phyloP scores from a whole-genome alignment of 2,329 filamentous ascomycete genomes.

The Zarea fungicola region DNA sequence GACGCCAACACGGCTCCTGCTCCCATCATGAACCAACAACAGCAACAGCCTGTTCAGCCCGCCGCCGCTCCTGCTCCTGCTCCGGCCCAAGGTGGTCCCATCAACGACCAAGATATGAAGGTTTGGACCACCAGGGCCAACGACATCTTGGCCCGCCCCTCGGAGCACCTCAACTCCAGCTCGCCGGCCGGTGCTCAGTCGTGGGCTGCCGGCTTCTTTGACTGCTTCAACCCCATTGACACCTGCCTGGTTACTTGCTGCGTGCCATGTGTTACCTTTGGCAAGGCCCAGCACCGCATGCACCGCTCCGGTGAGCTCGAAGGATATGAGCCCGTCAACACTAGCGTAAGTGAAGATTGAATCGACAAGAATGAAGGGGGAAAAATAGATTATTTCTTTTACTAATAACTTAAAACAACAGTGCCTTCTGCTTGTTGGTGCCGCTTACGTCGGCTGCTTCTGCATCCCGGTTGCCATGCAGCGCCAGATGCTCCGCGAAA shows the following conservation, averaged over 20 bases:
- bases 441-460: constrained; percentile 34
- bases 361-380: no score
- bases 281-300: constrained; percentile 43
- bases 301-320: constrained; percentile 34
- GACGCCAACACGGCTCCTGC: neutral
- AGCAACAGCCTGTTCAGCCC: neutral
- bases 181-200: constrained; percentile 32
- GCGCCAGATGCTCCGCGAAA: constrained; percentile 39
- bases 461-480: constrained; percentile 41
- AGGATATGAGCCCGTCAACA: constrained; percentile 43
- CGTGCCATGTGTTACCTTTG: constrained; percentile 43
- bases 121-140: constrained; percentile 41
- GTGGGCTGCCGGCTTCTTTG: constrained; percentile 38
- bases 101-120: constrained; percentile 38
- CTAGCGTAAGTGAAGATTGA: constrained; percentile 40
- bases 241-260: constrained; percentile 42
- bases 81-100: no score
- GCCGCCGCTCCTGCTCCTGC: constrained; percentile 26
- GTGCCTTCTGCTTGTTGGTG: constrained; percentile 41
- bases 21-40: no score
- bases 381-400: neutral
- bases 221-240: constrained; percentile 40
- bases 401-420: constrained; percentile 4
- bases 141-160: constrained; percentile 35
- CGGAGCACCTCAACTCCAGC: constrained; percentile 37